Conservation (phyloP, 2,329 filamentous ascomycete genomes). For the Alternaria longipes region DNA sequence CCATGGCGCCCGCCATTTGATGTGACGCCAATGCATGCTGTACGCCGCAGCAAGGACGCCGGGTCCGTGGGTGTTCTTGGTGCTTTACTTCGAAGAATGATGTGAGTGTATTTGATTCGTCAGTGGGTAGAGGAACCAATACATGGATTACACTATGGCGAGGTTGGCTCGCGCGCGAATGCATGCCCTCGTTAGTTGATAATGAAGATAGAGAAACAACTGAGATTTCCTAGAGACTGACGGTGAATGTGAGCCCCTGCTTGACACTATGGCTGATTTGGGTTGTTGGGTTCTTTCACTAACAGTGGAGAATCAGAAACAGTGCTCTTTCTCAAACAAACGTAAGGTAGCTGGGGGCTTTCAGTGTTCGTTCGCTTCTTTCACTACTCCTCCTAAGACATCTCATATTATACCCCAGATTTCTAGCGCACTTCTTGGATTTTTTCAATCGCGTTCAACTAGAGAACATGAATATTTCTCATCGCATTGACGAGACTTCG, state of each 20-base stretch:
- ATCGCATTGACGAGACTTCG: background rate
- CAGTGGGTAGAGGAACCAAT: background rate
- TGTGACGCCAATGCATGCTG: constrained; percentile 14
- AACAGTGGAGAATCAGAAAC: no score
- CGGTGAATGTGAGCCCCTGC: background rate
- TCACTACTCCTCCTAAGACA: background rate
- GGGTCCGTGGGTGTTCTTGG: background rate
- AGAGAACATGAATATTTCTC: background rate
- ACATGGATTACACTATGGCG: background rate
- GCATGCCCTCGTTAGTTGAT: background rate
- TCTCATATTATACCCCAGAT: background rate
- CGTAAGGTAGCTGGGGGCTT: background rate
- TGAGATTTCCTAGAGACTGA: background rate
- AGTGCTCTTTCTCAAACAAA: background rate
- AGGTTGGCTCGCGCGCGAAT: background rate
- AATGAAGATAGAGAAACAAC: background rate
- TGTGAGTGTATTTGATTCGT: background rate
- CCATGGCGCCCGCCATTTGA: constrained; percentile 9
- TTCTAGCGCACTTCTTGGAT: background rate
- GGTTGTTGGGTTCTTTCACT: no score
- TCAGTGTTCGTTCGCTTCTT: background rate
- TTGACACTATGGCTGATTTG: background rate
- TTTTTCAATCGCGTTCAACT: background rate
- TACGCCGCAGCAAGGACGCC: background rate
- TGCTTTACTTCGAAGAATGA: background rate